phyloP scores from a whole-genome alignment of 2,329 filamentous ascomycete species.

The Neofusicoccum kwambonambiense region DNA sequence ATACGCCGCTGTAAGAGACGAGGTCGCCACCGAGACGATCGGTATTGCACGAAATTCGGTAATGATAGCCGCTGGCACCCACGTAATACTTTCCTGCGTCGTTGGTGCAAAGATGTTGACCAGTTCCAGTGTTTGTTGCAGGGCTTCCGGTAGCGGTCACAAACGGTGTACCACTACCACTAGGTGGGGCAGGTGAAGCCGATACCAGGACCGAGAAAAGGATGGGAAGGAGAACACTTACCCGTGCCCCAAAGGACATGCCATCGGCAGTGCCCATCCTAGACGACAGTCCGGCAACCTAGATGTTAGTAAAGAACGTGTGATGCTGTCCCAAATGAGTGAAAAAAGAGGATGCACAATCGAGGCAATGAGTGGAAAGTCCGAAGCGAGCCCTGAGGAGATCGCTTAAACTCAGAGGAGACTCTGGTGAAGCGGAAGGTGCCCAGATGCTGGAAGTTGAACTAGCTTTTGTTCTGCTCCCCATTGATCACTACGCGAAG shows the following conservation, averaged over 20 bases:
- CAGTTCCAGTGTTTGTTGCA: neutral
- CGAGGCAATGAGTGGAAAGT: neutral
- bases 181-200: neutral
- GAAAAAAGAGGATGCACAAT: neutral
- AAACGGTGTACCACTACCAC: neutral
- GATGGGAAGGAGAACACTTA: neutral
- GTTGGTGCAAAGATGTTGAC: neutral
- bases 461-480: slow-evolving; percentile 3
- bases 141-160: neutral
- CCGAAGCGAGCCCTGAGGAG: neutral
- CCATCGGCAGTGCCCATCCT: neutral
- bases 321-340: neutral
- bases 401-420: neutral
- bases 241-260: slow-evolving; percentile 1
- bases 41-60: neutral
- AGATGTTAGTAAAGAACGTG: neutral
- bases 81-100: neutral
- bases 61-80: neutral
- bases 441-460: neutral
- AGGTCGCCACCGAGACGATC: neutral
- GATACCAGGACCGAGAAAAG: neutral
- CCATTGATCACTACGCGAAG: neutral
- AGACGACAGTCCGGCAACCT: neutral
- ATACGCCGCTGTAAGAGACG: no score
- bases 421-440: neutral